phyloP scores from a whole-genome alignment of 2,329 filamentous ascomycete genomes.

The Aspergillus terreus region DNA sequence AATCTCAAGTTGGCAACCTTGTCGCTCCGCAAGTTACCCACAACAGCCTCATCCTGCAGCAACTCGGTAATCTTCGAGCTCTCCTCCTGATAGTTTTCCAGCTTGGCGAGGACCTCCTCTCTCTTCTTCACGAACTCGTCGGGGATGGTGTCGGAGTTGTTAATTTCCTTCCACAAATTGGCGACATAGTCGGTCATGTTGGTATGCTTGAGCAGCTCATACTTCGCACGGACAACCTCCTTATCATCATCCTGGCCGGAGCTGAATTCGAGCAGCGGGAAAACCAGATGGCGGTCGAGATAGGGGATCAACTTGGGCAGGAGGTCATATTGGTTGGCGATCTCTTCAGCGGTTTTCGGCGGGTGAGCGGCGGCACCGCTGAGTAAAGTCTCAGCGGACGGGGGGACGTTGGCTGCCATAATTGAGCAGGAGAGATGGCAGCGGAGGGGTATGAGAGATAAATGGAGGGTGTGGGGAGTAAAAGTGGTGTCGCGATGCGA shows the following conservation, averaged over 20 bases:
- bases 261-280: conserved; percentile 91
- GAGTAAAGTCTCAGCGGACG: conserved; percentile 47
- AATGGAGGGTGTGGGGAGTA: conserved; percentile 12
- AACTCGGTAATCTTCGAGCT: conserved; percentile 85
- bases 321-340: conserved; percentile 71
- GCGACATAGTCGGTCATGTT: conserved; percentile 99
- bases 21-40: conserved; percentile 87
- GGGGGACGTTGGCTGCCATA: conserved; percentile 52
- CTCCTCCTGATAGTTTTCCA: conserved; percentile 81
- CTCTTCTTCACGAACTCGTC: conserved; percentile 85
- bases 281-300: conserved; percentile 94
- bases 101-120: conserved; percentile 77
- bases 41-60: conserved; percentile 81
- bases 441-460: conserved; percentile 15
- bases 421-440: conserved; percentile 24
- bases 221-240: conserved; percentile 81
- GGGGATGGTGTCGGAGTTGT: conserved; percentile 72
- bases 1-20: conserved; percentile 99
- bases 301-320: conserved; percentile 85
- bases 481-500: conserved; percentile 4
- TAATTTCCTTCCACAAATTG: conserved; percentile 82
- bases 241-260: conserved; percentile 73
- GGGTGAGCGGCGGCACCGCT: conserved; percentile 47
- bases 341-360: conserved; percentile 44
- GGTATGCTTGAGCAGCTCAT: conserved; percentile 89